Percentiles rank a stretch among this genome's conserved stretches.
These are phyloP conservation scores for Hypholoma sublateritium DNA, from an alignment of 768 basidiomycete genomes.

Conservation along the genomic window DNA sequence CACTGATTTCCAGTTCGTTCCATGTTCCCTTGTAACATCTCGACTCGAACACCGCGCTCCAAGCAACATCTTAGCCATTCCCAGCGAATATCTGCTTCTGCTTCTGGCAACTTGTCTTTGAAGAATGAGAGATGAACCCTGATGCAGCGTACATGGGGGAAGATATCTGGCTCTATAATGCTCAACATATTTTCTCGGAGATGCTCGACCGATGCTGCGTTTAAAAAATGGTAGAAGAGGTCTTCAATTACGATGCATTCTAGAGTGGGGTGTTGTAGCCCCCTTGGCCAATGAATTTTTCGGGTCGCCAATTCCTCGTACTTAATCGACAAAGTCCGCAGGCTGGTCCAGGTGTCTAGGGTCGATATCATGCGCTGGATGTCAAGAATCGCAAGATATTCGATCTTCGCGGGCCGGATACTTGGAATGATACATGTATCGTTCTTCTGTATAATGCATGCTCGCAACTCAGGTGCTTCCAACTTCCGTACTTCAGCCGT, in stretches of 20 bases:
- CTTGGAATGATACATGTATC: not conserved
- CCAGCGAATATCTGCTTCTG: conserved; percentile 4
- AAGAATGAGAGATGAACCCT: conserved; percentile 7
- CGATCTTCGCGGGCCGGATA: not conserved
- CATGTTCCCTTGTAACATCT: conserved; percentile 16
- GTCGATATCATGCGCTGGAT: not conserved
- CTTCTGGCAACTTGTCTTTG: not conserved
- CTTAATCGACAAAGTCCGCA: conserved; percentile 13
- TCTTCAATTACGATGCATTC: conserved; percentile 14
- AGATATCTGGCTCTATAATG: conserved; percentile 7
- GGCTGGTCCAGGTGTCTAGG: conserved; percentile 8
- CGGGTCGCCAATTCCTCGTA: conserved; percentile 6
- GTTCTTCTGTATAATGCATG: conserved; percentile 8
- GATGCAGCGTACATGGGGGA: conserved; percentile 11
- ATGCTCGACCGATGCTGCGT: not conserved
- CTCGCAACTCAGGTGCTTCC: conserved; percentile 11
- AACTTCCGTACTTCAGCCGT: not conserved
- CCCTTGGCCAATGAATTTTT: conserved; percentile 1
- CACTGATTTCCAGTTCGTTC: conserved; percentile 17
- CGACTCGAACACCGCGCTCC: conserved; percentile 10
- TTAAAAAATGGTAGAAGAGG: not conserved
- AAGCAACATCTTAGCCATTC: conserved; percentile 10
- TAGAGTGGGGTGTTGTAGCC: conserved; percentile 2
- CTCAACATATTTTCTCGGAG: conserved; percentile 8
- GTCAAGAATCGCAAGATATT: conserved; percentile 12